Conservation (phyloP, 257 asterid genomes). For the Nicotiana benthamiana region DNA sequence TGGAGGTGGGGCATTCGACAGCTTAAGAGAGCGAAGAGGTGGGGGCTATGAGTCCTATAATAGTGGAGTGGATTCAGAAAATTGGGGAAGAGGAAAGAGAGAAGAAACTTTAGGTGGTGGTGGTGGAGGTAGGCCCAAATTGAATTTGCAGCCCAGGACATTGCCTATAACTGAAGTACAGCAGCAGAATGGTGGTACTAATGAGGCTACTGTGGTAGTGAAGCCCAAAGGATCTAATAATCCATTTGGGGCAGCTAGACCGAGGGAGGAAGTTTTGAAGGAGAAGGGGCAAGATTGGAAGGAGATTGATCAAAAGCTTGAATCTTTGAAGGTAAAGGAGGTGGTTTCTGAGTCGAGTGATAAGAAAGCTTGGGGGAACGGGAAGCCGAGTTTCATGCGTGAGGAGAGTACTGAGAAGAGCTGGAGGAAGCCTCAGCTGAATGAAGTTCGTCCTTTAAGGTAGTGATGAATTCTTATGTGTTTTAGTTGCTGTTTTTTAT, state of each 20-base stretch:
- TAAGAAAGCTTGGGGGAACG: conserved; percentile 54
- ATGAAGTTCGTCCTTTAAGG: conserved; percentile 58
- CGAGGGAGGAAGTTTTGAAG: conserved; percentile 96
- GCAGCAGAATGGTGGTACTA: conserved; percentile 15
- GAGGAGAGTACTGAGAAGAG: conserved; percentile 47
- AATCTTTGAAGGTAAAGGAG: conserved; percentile 50
- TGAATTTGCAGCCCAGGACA: conserved; percentile 39
- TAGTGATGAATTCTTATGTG: conserved; percentile 23
- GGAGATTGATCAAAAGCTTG: conserved; percentile 78
- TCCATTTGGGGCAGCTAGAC: conserved; percentile 92
- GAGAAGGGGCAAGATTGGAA: conserved; percentile 91
- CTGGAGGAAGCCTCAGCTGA: conserved; percentile 68
- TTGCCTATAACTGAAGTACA: conserved; percentile 29
- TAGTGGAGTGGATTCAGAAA: conserved; percentile 6
- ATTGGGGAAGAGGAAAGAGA: conserved; percentile 18
- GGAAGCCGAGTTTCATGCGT: conserved; percentile 32
- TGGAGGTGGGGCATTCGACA: conserved; percentile 14
- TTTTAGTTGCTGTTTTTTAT: background rate
- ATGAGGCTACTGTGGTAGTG: conserved; percentile 14
- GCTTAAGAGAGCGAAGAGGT: conserved; percentile 14
- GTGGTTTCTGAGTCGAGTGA: conserved; percentile 18
- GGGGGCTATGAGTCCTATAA: background rate
- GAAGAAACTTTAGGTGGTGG: conserved; percentile 5
- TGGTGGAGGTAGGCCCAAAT: conserved; percentile 14
- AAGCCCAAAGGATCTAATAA: conserved; percentile 62